A percentile compares a stretch with the other conserved stretches of the same genome.
These are phyloP conservation scores for Geotrichum klebahnii DNA, from an alignment of 1,139 yeast genomes.

Conservation along the genomic window DNA sequence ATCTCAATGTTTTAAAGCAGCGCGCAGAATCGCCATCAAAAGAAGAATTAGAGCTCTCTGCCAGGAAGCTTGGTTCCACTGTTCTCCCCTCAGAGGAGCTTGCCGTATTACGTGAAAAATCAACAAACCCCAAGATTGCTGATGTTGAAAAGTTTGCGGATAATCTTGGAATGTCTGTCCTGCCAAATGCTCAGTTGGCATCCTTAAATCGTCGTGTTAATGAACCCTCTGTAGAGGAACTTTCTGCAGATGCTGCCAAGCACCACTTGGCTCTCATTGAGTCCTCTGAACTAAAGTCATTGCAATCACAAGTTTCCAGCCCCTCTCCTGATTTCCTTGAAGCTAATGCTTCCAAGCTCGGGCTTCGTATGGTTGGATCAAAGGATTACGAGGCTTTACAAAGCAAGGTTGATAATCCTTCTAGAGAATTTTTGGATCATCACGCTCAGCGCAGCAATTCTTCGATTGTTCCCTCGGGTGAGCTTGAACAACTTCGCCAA, in stretches of 20 bases:
- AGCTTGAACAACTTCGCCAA: slow-evolving; percentile 28
- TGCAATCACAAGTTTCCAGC: slow-evolving; percentile 22
- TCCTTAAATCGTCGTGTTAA: slow-evolving; percentile 24
- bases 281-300: slow-evolving; percentile 36
- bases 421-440: slow-evolving; percentile 15
- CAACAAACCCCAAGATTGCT: slow-evolving; percentile 22
- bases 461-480: slow-evolving; percentile 34
- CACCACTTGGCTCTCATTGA: slow-evolving; percentile 23
- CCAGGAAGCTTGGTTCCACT: slow-evolving; percentile 15
- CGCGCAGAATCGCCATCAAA: slow-evolving; percentile 16
- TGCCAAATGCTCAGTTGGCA: slow-evolving; percentile 29
- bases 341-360: slow-evolving; percentile 14
- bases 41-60: slow-evolving; percentile 15
- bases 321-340: slow-evolving; percentile 15
- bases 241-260: slow-evolving; percentile 12
- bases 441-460: slow-evolving; percentile 24
- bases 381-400: slow-evolving; percentile 25
- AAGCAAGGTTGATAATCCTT: slow-evolving; percentile 21
- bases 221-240: slow-evolving; percentile 15
- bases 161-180: slow-evolving; percentile 29
- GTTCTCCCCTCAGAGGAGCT: slow-evolving; percentile 15
- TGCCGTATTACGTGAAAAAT: slow-evolving; percentile 7
- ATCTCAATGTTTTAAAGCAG: slow-evolving; percentile 23
- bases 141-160: slow-evolving; percentile 26
- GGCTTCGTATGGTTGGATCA: slow-evolving; percentile 20